A percentile compares a stretch with the other conserved stretches of the same genome.
These are phyloP conservation scores for Moesziomyces parantarcticus DNA, from an alignment of 1,284 basidiomycete genomes.

Conservation along the genomic window DNA sequence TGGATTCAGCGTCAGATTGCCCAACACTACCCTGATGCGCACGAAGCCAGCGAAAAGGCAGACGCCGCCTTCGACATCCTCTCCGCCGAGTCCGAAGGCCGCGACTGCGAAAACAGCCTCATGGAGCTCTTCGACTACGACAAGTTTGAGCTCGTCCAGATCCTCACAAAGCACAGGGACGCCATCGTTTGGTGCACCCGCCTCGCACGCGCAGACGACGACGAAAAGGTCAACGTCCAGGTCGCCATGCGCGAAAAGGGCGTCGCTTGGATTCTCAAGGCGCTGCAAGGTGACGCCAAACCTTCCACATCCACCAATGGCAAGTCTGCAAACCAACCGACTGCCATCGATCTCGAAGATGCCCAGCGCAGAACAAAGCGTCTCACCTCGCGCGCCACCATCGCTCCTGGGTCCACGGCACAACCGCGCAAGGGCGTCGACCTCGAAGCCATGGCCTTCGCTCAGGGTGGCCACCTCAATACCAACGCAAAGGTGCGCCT, in stretches of 20 bases:
- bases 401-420: conserved; percentile 83
- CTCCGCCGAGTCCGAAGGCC: conserved; percentile 82
- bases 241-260: conserved; percentile 98
- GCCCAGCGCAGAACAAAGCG: conserved; percentile 63
- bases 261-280: conserved; percentile 92
- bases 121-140: conserved; percentile 97
- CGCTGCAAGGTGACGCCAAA: conserved; percentile 71
- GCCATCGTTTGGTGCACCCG: conserved; percentile 98
- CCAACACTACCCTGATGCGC: conserved; percentile 89
- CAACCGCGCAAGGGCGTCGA: conserved; percentile 89
- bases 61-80: conserved; percentile 86
- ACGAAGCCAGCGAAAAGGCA: conserved; percentile 93
- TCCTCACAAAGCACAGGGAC: conserved; percentile 94
- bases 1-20: conserved; percentile 97
- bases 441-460: conserved; percentile 93
- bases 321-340: conserved; percentile 69
- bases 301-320: conserved; percentile 25
- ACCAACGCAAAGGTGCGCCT: conserved; percentile 98
- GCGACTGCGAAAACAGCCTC: conserved; percentile 95
- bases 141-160: conserved; percentile 88
- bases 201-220: conserved; percentile 86
- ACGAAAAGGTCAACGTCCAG: conserved; percentile 92
- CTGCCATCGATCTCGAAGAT: conserved; percentile 80
- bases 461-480: conserved; percentile 95
- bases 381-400: conserved; percentile 86